Conservation (phyloP, 2,329 filamentous ascomycete species). For the Cladorrhinum sp. region DNA sequence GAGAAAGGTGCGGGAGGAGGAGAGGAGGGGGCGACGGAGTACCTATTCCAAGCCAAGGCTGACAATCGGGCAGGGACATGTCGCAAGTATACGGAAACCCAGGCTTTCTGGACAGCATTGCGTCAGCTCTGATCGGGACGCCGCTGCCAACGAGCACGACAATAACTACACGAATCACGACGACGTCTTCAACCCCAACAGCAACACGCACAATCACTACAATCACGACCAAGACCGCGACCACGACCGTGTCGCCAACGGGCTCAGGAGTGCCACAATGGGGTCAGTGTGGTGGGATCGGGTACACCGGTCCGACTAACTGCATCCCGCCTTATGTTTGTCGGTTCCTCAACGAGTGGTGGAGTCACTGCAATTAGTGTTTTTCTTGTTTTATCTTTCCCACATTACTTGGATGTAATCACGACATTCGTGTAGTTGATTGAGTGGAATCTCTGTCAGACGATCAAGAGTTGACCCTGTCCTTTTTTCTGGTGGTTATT, state of each 20-base stretch:
- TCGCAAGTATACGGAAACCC: conserved; percentile 57
- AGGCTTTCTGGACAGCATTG: conserved; percentile 51
- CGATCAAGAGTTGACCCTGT: no score
- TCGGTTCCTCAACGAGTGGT: conserved; percentile 30
- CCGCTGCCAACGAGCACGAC: conserved; percentile 2
- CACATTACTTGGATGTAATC: not conserved
- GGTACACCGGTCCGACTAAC: conserved; percentile 34
- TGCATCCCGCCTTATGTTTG: conserved; percentile 34
- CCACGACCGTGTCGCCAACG: conserved; percentile 13
- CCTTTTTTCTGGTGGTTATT: no score
- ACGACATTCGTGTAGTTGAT: not conserved
- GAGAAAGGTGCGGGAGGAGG: not conserved
- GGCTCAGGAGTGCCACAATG: conserved; percentile 32
- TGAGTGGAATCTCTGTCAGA: no score
- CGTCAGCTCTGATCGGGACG: conserved; percentile 31
- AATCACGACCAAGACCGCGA: conserved; percentile 21
- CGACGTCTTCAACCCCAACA: conserved; percentile 18
- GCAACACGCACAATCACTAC: conserved; percentile 19
- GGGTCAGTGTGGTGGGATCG: conserved; percentile 37
- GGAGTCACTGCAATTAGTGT: conserved; percentile 31
- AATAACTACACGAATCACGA: not conserved
- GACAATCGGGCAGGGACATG: conserved; percentile 48
- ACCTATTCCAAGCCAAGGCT: conserved; percentile 27
- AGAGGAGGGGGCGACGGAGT: not conserved
- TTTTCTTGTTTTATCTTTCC: not conserved